phyloP scores from a whole-genome alignment of 2,329 filamentous ascomycete species.

The Penicillium sp. region DNA sequence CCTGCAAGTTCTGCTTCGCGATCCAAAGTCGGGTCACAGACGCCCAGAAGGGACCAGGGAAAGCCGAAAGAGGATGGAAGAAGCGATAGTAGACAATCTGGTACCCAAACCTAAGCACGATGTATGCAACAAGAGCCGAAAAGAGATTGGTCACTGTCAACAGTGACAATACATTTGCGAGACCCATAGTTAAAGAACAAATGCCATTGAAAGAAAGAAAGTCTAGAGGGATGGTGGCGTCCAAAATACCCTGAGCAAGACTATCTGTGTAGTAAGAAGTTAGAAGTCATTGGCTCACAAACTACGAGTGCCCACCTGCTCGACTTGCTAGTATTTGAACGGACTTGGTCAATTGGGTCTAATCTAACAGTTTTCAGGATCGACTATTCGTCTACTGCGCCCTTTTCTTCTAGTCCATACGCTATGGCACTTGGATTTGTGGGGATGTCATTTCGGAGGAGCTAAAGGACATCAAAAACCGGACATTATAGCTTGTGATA shows the following conservation, averaged over 20 bases:
- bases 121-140: constrained; percentile 24
- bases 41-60: constrained; percentile 52
- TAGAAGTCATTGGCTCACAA: constrained; percentile 11
- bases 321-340: neutral
- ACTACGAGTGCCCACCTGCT: neutral
- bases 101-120: constrained; percentile 25
- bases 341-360: constrained; percentile 1
- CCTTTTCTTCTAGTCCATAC: neutral
- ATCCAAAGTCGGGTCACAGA: constrained; percentile 57
- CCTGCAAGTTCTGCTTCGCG: constrained; percentile 52
- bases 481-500: neutral
- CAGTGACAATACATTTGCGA: constrained; percentile 25
- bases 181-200: constrained; percentile 23
- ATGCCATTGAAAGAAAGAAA: neutral
- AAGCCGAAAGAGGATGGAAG: constrained; percentile 54
- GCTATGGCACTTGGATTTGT: neutral
- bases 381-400: neutral
- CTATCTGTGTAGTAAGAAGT: constrained; percentile 11
- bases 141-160: constrained; percentile 28
- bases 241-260: neutral
- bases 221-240: neutral
- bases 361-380: constrained; percentile 1
- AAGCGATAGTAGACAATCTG: constrained; percentile 47
- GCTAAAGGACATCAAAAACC: neutral
- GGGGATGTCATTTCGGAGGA: neutral